Percentiles rank a stretch among this genome's conserved stretches.
These are phyloP conservation scores for Yamadazyma atmosphaerica DNA, from an alignment of 1,139 yeast genomes.

Conservation along the genomic window DNA sequence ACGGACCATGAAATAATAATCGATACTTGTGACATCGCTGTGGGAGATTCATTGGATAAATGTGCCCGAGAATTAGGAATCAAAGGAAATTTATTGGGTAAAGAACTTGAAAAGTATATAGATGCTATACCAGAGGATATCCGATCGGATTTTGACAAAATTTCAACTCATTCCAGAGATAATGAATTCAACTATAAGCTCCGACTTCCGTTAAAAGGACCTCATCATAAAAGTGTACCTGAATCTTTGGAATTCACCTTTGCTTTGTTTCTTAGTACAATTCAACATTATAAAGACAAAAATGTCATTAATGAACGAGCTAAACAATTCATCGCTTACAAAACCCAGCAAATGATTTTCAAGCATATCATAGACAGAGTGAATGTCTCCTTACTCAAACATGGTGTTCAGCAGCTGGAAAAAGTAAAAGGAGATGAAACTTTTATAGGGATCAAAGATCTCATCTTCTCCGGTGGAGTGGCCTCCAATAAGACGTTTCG, in stretches of 20 bases:
- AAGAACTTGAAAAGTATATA: slow-evolving; percentile 68
- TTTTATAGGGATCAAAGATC: slow-evolving; percentile 47
- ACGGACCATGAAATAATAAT: slow-evolving; percentile 70
- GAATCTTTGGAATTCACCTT: slow-evolving; percentile 60
- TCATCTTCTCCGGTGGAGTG: slow-evolving; percentile 93
- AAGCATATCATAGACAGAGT: slow-evolving; percentile 70
- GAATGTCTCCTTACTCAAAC: slow-evolving; percentile 47
- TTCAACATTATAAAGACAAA: slow-evolving; percentile 31
- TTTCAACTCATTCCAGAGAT: slow-evolving; percentile 22
- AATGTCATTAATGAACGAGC: slow-evolving; percentile 21
- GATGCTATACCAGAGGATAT: slow-evolving; percentile 25
- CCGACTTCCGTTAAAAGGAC: slow-evolving; percentile 34
- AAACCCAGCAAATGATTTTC: slow-evolving; percentile 66
- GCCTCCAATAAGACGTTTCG: slow-evolving; percentile 73
- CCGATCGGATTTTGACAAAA: slow-evolving; percentile 19
- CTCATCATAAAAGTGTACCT: slow-evolving; percentile 31
- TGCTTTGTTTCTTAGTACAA: slow-evolving; percentile 69
- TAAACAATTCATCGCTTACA: slow-evolving; percentile 52
- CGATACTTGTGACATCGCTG: slow-evolving; percentile 83
- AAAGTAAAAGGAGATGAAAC: slow-evolving; percentile 27
- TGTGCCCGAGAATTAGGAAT: slow-evolving; percentile 86
- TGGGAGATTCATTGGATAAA: slow-evolving; percentile 92
- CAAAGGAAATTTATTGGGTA: slow-evolving; percentile 81
- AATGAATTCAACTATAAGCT: slow-evolving; percentile 33
- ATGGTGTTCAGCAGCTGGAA: slow-evolving; percentile 21